Conservation (phyloP, 179 eudicot genomes). For the Carnegiea gigantea region DNA sequence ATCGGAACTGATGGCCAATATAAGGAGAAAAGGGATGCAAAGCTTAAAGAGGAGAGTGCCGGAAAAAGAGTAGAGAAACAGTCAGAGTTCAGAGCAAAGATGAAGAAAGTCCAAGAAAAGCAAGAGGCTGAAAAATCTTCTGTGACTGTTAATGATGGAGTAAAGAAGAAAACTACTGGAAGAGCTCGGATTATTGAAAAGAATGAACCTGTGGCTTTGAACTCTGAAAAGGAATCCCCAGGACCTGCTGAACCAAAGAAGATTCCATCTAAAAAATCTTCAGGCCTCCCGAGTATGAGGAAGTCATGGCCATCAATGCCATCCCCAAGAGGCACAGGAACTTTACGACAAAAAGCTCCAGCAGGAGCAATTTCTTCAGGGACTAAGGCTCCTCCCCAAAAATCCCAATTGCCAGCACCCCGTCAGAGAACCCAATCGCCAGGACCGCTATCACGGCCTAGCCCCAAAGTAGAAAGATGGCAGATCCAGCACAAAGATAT, state of each 20-base stretch:
- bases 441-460: conserved; percentile 38
- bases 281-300: conserved; percentile 63
- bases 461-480: conserved; percentile 58
- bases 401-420: conserved; percentile 37
- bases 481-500: conserved; percentile 41
- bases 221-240: conserved; percentile 50
- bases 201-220: conserved; percentile 36
- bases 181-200: conserved; percentile 45
- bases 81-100: conserved; percentile 45
- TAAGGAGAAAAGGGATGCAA: conserved; percentile 63
- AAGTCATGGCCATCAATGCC: conserved; percentile 93
- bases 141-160: conserved; percentile 31
- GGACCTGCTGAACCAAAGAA: conserved; percentile 59
- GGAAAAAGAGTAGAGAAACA: conserved; percentile 62
- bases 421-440: conserved; percentile 25
- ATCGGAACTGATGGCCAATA: conserved; percentile 45
- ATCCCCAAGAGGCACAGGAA: conserved; percentile 54
- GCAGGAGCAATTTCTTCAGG: conserved; percentile 41
- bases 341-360: conserved; percentile 54
- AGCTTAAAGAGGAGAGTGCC: conserved; percentile 41
- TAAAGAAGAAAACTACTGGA: conserved; percentile 39
- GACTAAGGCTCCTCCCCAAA: conserved; percentile 37
- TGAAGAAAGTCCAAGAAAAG: conserved; percentile 52
- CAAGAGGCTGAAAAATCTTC: conserved; percentile 57
- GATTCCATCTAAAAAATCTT: conserved; percentile 42